These are phyloP conservation scores for Naganishia friedmannii DNA, from an alignment of 768 basidiomycete species.

Conservation along the genomic window DNA sequence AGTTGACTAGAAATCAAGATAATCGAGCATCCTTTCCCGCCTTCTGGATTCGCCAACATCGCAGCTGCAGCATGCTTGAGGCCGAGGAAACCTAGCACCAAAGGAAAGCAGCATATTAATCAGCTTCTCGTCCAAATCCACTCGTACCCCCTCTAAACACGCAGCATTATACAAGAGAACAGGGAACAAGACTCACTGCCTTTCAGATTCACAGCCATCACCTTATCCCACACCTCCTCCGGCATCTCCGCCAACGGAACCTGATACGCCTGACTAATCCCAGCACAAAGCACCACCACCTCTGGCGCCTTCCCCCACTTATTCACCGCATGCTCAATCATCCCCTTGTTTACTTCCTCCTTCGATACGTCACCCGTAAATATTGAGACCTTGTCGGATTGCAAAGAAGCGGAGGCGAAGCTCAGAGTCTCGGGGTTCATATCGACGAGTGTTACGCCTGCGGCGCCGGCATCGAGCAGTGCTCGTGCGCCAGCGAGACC, in stretches of 20 bases:
- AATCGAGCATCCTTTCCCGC: conserved; percentile 24
- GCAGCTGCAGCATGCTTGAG: conserved; percentile 18
- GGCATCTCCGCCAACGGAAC: conserved; percentile 21
- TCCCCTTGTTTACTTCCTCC: conserved; percentile 4
- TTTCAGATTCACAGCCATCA: conserved; percentile 15
- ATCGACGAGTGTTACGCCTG: conserved; percentile 22
- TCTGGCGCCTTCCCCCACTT: conserved; percentile 23
- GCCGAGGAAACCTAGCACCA: conserved; percentile 11
- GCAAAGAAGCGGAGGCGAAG: neutral
- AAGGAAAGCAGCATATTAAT: neutral
- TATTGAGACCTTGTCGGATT: neutral
- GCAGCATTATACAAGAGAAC: no score
- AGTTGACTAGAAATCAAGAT: conserved; percentile 23
- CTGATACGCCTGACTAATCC: conserved; percentile 17
- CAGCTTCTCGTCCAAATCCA: no score
- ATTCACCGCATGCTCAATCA: neutral
- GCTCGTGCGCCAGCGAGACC: conserved; percentile 23
- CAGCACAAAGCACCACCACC: conserved; percentile 21
- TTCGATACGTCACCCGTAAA: conserved; percentile 11
- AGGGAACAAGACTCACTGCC: conserved; percentile 12
- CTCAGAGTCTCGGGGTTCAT: neutral
- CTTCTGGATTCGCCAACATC: conserved; percentile 20
- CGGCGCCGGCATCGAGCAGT: conserved; percentile 19
- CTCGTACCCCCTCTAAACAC: no score
- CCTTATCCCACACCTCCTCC: conserved; percentile 26